phyloP scores from a whole-genome alignment of 2,329 filamentous ascomycete species.

The Blastomyces percursus region DNA sequence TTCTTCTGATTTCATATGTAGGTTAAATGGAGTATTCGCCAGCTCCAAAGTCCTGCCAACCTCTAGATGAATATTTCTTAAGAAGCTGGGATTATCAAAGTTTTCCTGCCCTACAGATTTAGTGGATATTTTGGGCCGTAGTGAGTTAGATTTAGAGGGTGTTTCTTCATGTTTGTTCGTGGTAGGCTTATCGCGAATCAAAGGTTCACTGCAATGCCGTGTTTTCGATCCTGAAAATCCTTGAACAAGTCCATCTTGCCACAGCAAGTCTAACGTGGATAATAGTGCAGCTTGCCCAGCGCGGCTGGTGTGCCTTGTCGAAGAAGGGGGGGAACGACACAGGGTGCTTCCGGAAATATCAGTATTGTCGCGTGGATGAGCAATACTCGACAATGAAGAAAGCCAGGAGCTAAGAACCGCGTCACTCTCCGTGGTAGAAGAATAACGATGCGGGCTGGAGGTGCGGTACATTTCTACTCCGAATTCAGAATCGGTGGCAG shows the following conservation, averaged over 20 bases:
- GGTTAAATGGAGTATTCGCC: not conserved
- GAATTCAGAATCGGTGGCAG: slow-evolving; percentile 22
- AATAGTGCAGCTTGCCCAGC: not conserved
- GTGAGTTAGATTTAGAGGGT: not conserved
- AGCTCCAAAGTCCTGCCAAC: not conserved
- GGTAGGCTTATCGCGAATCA: not conserved
- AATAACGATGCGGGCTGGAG: not conserved
- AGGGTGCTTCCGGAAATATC: not conserved
- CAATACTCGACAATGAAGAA: slow-evolving; percentile 4
- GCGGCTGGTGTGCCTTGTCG: not conserved
- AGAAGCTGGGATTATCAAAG: not conserved
- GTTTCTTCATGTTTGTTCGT: too few species aligned
- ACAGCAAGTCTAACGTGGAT: not conserved
- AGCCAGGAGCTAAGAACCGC: slow-evolving; percentile 11
- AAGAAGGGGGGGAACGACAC: not conserved
- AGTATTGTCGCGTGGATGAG: not conserved
- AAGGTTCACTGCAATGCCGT: not conserved
- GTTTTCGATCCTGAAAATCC: not conserved
- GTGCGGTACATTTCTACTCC: slow-evolving; percentile 21
- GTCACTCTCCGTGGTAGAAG: slow-evolving; percentile 9
- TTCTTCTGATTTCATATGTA: not conserved
- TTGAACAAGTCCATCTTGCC: not conserved
- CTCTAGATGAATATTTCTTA: not conserved
- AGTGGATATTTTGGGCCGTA: not conserved
- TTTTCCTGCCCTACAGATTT: not conserved